Percentiles rank a stretch among this genome's conserved stretches.
phyloP scores from a whole-genome alignment of 768 basidiomycete genomes.

The Mycena crocata region DNA sequence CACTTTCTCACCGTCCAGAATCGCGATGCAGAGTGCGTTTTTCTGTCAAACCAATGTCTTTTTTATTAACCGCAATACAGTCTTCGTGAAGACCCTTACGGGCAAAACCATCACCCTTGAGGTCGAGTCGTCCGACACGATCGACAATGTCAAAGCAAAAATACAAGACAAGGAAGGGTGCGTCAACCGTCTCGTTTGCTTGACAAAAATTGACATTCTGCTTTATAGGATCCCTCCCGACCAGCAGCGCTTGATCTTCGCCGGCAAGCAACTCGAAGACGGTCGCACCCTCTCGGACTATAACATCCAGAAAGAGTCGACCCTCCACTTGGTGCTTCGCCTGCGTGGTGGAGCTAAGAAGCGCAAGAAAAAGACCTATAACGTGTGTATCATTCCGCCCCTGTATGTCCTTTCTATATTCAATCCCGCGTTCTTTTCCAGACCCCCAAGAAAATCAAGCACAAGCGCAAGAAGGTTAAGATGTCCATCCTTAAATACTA shows the following conservation, averaged over 20 bases:
- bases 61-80: too few species aligned
- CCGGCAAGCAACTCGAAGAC: slow-evolving; percentile 99
- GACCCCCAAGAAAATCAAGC: slow-evolving; percentile 99
- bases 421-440: slow-evolving; percentile 44
- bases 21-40: too few species aligned
- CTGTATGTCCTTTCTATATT: neutral
- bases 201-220: slow-evolving; percentile 15
- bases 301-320: slow-evolving; percentile 99
- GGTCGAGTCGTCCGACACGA: slow-evolving; percentile 97
- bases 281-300: slow-evolving; percentile 95
- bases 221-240: slow-evolving; percentile 90
- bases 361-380: slow-evolving; percentile 99
- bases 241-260: slow-evolving; percentile 98
- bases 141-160: slow-evolving; percentile 98
- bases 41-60: too few species aligned
- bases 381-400: slow-evolving; percentile 62
- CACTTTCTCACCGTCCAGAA: too few species aligned
- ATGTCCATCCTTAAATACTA: slow-evolving; percentile 99
- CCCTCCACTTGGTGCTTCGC: slow-evolving; percentile 96
- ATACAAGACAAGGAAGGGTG: slow-evolving; percentile 98
- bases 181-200: slow-evolving; percentile 37
- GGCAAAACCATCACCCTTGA: slow-evolving; percentile 99
- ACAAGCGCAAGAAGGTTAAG: slow-evolving; percentile 99
- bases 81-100: slow-evolving; percentile 80
- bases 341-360: slow-evolving; percentile 99